These are phyloP conservation scores for Clonostachys rhizophaga DNA, from an alignment of 2,329 filamentous ascomycete species.

Conservation along the genomic window DNA sequence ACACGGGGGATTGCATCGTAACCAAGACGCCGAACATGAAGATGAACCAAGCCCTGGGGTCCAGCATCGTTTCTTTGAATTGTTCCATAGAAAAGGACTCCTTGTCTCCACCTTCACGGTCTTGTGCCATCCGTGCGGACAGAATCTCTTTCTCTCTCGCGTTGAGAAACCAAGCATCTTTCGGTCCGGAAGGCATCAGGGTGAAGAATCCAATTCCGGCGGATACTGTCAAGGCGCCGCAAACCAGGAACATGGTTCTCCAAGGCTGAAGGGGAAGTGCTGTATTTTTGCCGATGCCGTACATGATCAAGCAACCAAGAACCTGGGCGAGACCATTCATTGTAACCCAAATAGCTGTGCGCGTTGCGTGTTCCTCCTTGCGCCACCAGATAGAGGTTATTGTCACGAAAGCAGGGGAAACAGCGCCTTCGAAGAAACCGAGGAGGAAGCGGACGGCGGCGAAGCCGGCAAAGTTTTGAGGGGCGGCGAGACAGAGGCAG, in stretches of 20 bases:
- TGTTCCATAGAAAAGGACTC: constrained; percentile 36
- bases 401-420: constrained; percentile 22
- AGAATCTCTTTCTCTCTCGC: constrained; percentile 33
- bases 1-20: constrained; percentile 10
- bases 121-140: constrained; percentile 20
- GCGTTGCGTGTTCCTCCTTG: constrained; percentile 17
- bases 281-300: constrained; percentile 10
- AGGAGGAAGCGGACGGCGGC: constrained; percentile 18
- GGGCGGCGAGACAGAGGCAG: constrained; percentile 4
- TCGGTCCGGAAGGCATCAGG: constrained; percentile 38
- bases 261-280: constrained; percentile 32
- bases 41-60: constrained; percentile 32
- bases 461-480: constrained; percentile 12
- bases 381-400: constrained; percentile 23
- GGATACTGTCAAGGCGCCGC: constrained; percentile 36
- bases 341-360: constrained; percentile 19
- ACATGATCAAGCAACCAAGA: constrained; percentile 19
- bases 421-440: constrained; percentile 18
- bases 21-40: constrained; percentile 12
- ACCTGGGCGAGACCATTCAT: constrained; percentile 20
- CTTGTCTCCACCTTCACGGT: constrained; percentile 24
- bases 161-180: constrained; percentile 43
- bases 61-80: constrained; percentile 34
- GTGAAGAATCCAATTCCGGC: constrained; percentile 38
- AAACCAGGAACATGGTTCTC: constrained; percentile 42